These are phyloP conservation scores for Phytophthora cactorum DNA, from an alignment of 352 stramenopile species.

Conservation along the genomic window DNA sequence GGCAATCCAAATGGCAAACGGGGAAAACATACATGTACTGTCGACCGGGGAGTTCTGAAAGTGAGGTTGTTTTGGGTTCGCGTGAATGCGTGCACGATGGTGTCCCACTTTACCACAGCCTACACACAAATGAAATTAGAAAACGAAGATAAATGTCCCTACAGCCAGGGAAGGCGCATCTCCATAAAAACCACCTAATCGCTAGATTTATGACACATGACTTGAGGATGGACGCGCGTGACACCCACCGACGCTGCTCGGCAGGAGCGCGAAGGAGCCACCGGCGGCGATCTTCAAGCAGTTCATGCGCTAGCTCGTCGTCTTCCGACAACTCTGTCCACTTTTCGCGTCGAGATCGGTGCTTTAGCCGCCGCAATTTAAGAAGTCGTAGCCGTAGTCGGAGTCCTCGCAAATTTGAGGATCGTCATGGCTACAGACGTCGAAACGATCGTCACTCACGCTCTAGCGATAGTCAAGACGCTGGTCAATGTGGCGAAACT, in stretches of 20 bases:
- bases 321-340: conserved; percentile 8
- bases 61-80: conserved; percentile 8
- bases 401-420: conserved; percentile 12
- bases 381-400: conserved; percentile 19
- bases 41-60: conserved; percentile 25
- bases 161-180: conserved; percentile 16
- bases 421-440: conserved; percentile 5
- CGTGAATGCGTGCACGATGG: conserved; percentile 25
- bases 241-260: conserved; percentile 19
- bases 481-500: neutral
- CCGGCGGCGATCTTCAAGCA: conserved; percentile 4
- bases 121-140: conserved; percentile 6
- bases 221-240: conserved; percentile 19
- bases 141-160: conserved; percentile 3
- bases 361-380: conserved; percentile 9
- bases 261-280: conserved; percentile 6
- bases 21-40: neutral
- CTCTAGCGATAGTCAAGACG: conserved; percentile 1
- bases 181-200: conserved; percentile 7
- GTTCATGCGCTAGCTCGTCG: conserved; percentile 10
- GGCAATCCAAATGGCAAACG: neutral
- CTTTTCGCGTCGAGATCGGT: conserved; percentile 10
- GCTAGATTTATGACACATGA: conserved; percentile 4
- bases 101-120: conserved; percentile 20
- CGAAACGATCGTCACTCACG: neutral